A percentile compares a stretch with the other conserved stretches of the same genome.
Conservation (phyloP, 202 grass and related monocot species). For the Cymbopogon flexuosus region DNA sequence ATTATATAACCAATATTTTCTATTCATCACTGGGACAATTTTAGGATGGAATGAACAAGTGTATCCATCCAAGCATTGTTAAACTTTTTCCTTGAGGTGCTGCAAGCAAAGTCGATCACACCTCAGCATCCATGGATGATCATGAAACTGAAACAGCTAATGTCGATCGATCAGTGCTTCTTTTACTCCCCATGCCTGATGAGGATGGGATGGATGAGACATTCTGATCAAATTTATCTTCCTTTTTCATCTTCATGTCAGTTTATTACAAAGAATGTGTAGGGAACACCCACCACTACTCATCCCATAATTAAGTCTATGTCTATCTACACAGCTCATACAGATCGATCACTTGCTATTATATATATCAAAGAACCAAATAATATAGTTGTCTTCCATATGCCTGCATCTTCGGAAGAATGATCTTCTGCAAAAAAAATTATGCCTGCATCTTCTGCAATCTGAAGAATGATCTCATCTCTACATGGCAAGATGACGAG, state of each 20-base stretch:
- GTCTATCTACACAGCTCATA: background rate
- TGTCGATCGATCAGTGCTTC: background rate
- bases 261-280: background rate
- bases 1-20: background rate
- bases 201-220: background rate
- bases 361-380: background rate
- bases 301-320: background rate
- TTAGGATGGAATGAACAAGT: background rate
- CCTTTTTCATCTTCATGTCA: background rate
- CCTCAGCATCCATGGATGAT: background rate
- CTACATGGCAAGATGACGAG: background rate
- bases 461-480: background rate
- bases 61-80: background rate
- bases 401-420: background rate
- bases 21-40: background rate
- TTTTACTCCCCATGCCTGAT: background rate
- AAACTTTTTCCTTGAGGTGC: background rate
- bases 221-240: background rate
- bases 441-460: background rate
- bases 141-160: background rate
- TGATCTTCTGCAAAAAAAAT: background rate
- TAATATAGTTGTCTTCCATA: background rate
- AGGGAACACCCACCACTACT: background rate
- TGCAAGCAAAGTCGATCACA: background rate
- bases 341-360: too few species aligned